These are phyloP conservation scores for Macrophomina tecta DNA, from an alignment of 2,329 filamentous ascomycete species.

Conservation along the genomic window DNA sequence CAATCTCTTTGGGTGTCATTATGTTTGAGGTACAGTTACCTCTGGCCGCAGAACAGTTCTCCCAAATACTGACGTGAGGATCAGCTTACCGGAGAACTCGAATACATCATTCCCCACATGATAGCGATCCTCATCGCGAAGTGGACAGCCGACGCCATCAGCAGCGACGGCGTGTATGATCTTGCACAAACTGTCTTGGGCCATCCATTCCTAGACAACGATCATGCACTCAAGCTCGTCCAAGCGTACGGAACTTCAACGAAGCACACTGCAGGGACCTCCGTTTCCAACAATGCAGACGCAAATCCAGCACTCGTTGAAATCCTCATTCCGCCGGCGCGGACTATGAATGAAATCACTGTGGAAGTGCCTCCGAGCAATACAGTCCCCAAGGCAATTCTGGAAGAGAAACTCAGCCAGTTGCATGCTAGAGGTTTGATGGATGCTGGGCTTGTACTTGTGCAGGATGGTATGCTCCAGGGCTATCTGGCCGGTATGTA, in stretches of 20 bases:
- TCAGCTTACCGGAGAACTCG: slow-evolving; percentile 61
- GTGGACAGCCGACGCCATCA: slow-evolving; percentile 63
- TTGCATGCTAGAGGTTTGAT: slow-evolving; percentile 59
- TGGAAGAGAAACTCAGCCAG: slow-evolving; percentile 55
- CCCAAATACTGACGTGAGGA: not conserved
- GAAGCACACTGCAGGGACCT: not conserved
- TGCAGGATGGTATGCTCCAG: slow-evolving; percentile 56
- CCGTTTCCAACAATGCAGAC: not conserved
- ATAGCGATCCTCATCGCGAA: slow-evolving; percentile 65
- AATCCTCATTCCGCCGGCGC: slow-evolving; percentile 58
- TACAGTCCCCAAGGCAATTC: slow-evolving; percentile 48
- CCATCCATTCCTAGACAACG: slow-evolving; percentile 63
- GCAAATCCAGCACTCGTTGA: slow-evolving; percentile 11
- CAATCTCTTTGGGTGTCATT: slow-evolving; percentile 63
- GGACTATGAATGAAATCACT: slow-evolving; percentile 64
- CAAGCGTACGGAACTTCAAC: slow-evolving; percentile 33
- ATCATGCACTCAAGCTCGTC: slow-evolving; percentile 54
- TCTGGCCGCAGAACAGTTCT: not conserved
- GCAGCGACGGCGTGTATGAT: slow-evolving; percentile 62
- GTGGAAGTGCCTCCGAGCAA: slow-evolving; percentile 54
- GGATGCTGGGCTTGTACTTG: slow-evolving; percentile 64
- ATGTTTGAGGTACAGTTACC: slow-evolving; percentile 57
- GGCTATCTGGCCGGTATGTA: slow-evolving; percentile 56
- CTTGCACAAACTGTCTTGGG: slow-evolving; percentile 65
- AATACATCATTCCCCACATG: slow-evolving; percentile 65